Evolutionary conservation across 2,329 filamentous ascomycete species (phyloP).

Genomic region (Piedraia hortae): DNA sequence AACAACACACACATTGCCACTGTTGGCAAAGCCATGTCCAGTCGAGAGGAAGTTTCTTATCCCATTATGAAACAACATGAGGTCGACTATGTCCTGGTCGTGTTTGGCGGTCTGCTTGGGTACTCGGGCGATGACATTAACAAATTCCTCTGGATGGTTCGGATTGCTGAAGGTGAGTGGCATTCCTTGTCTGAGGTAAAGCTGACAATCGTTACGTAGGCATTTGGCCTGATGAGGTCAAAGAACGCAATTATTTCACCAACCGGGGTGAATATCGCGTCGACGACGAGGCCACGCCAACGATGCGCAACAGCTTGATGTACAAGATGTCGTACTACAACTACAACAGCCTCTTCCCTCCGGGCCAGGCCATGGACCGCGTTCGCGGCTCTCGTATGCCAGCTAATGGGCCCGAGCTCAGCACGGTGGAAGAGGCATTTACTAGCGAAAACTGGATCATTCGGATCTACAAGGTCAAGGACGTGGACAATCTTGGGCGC

Average conservation of each 20-base stretch:
- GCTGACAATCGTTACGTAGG: conserved; percentile 6
- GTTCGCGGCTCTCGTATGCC: conserved; percentile 62
- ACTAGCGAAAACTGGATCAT: conserved; percentile 99
- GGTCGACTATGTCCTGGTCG: conserved; percentile 93
- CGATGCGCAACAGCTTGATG: conserved; percentile 99
- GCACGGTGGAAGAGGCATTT: conserved; percentile 83
- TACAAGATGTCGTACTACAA: conserved; percentile 99
- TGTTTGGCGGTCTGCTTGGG: conserved; percentile 83
- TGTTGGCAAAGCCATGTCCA: conserved; percentile 96
- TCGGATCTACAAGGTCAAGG: conserved; percentile 98
- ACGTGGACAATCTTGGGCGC: conserved; percentile 81
- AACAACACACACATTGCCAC: conserved; percentile 99
- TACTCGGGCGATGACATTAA: conserved; percentile 99
- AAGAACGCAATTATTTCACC: conserved; percentile 91
- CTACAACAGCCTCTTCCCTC: conserved; percentile 72
- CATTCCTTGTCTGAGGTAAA: not conserved
- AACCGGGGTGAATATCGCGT: conserved; percentile 79
- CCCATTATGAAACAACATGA: conserved; percentile 96
- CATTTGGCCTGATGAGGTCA: conserved; percentile 98
- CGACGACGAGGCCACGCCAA: conserved; percentile 73
- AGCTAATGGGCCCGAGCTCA: conserved; percentile 59
- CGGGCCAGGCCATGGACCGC: conserved; percentile 69
- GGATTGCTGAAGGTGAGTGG: conserved; percentile 59
- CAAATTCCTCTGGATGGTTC: conserved; percentile 99
- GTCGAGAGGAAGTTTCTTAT: conserved; percentile 89